These are phyloP conservation scores for Leccinum obscurum DNA, from an alignment of 768 basidiomycete genomes.

Conservation along the genomic window DNA sequence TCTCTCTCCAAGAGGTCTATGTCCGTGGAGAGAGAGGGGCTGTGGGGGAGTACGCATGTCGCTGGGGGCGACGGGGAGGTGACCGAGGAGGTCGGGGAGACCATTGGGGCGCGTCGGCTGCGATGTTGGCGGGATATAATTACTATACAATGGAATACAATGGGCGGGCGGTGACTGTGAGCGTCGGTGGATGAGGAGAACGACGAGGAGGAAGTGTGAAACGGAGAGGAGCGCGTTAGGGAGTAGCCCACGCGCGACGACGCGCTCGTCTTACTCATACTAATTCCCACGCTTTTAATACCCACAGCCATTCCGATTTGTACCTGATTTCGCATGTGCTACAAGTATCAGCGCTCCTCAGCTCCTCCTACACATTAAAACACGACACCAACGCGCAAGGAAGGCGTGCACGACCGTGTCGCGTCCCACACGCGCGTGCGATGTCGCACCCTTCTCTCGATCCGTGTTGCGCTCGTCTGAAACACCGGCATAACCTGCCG, in stretches of 20 bases:
- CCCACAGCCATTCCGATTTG: conserved; percentile 18
- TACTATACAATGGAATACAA: conserved; percentile 18
- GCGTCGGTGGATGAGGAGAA: conserved; percentile 13
- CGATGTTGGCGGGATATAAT: conserved; percentile 14
- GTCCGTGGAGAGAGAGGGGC: conserved; percentile 42
- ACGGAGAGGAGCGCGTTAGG: conserved; percentile 40
- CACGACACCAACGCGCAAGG: conserved; percentile 17
- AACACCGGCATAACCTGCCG: conserved; percentile 15
- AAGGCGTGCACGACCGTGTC: neutral
- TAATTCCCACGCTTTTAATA: conserved; percentile 33
- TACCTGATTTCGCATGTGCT: conserved; percentile 18
- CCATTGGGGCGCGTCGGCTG: conserved; percentile 50
- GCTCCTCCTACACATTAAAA: conserved; percentile 12
- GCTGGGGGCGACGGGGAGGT: conserved; percentile 81
- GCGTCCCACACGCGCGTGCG: neutral
- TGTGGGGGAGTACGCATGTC: conserved; percentile 53
- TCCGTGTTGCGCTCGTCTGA: conserved; percentile 12
- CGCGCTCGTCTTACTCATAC: conserved; percentile 40
- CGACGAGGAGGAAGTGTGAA: conserved; percentile 37
- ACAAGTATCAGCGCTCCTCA: neutral
- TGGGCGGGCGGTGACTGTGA: conserved; percentile 6
- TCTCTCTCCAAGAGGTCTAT: conserved; percentile 49
- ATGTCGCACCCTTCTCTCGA: conserved; percentile 2
- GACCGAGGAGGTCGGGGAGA: conserved; percentile 77
- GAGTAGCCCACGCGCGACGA: conserved; percentile 37